phyloP scores from a whole-genome alignment of 1,284 basidiomycete species.

The Austropuccinia psidii region DNA sequence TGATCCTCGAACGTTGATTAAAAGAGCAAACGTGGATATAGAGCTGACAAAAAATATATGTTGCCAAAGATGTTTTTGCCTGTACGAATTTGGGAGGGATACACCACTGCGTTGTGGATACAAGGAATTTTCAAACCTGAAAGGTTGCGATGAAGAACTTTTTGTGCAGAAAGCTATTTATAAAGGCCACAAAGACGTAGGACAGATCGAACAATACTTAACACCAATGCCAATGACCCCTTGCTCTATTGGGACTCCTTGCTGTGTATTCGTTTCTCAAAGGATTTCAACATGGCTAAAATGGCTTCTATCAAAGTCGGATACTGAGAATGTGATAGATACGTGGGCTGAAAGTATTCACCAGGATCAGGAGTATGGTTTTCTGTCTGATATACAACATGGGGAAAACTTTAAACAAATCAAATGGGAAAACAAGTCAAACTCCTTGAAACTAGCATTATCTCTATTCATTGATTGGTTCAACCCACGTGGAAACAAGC shows the following conservation, averaged over 20 bases:
- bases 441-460: conserved; percentile 7
- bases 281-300: not conserved
- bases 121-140: not conserved
- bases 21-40: not conserved
- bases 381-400: conserved; percentile 13
- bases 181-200: not conserved
- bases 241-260: not conserved
- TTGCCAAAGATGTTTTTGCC: conserved; percentile 3
- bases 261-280: conserved; percentile 1
- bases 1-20: not conserved
- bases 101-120: not conserved
- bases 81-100: not conserved
- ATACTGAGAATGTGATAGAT: conserved; percentile 12
- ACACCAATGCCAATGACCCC: not conserved
- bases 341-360: not conserved
- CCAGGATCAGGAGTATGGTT: not conserved
- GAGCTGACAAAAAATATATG: not conserved
- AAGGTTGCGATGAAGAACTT: conserved; percentile 5
- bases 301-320: conserved; percentile 10
- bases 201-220: not conserved
- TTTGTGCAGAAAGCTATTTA: not conserved
- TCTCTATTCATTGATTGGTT: conserved; percentile 38
- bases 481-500: conserved; percentile 35
- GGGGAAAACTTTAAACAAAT: not conserved
- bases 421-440: not conserved